phyloP scores from a whole-genome alignment of 2,329 filamentous ascomycete genomes.

The Calonectria crousiana region DNA sequence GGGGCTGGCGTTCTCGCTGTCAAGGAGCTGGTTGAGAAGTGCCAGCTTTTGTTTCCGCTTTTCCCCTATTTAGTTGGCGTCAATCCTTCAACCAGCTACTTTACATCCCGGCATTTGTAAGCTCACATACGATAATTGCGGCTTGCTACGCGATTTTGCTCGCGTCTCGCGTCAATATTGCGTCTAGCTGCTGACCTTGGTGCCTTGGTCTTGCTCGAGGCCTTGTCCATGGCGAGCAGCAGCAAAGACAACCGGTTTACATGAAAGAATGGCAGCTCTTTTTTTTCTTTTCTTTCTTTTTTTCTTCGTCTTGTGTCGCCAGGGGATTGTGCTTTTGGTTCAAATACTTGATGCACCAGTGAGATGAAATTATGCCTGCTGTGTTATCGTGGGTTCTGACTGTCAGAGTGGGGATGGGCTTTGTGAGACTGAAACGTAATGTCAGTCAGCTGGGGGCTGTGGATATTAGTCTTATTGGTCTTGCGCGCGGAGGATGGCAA shows the following conservation, averaged over 20 bases:
- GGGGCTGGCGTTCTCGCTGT: slow-evolving; percentile 29
- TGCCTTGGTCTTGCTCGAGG: slow-evolving; percentile 27
- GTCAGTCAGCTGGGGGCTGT: background rate
- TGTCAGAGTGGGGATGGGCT: background rate
- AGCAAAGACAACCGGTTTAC: too few relatives aligned
- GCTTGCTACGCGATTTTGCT: slow-evolving; percentile 45
- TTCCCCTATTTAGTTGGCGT: slow-evolving; percentile 49
- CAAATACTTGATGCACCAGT: background rate
- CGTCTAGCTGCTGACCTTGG: slow-evolving; percentile 31
- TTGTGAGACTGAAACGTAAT: background rate
- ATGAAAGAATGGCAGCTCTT: background rate
- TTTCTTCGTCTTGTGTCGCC: too few relatives aligned
- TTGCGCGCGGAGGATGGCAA: background rate
- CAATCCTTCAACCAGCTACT: slow-evolving; percentile 12
- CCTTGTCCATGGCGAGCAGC: slow-evolving; percentile 28
- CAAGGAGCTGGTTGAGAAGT: slow-evolving; percentile 53
- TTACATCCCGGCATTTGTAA: too few relatives aligned
- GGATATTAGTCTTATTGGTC: background rate
- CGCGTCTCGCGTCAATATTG: slow-evolving; percentile 40
- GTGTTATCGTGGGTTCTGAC: background rate
- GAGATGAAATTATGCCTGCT: background rate
- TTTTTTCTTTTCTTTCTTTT: background rate
- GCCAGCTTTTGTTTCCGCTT: slow-evolving; percentile 59
- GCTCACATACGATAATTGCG: slow-evolving; percentile 48
- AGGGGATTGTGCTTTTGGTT: background rate